Base-by-base conservation (phyloP, 768 basidiomycete genomes). In the Botryobasidium botryosum region DNA sequence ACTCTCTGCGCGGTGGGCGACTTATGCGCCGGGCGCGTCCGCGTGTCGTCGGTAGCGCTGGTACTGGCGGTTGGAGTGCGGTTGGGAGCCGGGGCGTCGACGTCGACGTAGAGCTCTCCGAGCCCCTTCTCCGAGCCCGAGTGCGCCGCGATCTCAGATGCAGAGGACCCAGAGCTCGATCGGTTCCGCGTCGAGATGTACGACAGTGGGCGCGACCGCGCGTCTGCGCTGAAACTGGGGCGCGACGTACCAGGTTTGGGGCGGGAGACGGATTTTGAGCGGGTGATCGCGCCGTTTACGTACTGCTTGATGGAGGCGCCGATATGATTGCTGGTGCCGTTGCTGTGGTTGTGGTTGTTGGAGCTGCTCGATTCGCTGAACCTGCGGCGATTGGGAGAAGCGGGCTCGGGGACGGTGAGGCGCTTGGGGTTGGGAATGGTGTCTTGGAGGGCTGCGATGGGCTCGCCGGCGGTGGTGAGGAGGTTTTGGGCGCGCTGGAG, bases 401-500 rank as follows among this genome's bases (percentile, higher is more conserved):
- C n/a, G n/a, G n/a, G n/a, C n/a, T n/a, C n/a, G n/a, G n/a, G n/a
- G n/a, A n/a, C n/a, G n/a, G n/a, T n/a, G n/a, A n/a, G n/a, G n/a
- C n/a, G n/a, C n/a, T n/a, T n/a, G n/a, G n/a, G n/a, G n/a, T n/a
- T n/a, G n/a, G n/a, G n/a, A n/a, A n/a, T n/a, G n/a, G n/a, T n/a
- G n/a, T n/a, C n/a, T n/a, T n/a, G n/a, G n/a, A n/a, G n/a, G n/a
- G n/a, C n/a, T n/a, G n/a, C n/a, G 3, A 52, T 50, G 24, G 54
- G 56, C 24, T 59, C 56, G 31, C 56, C 55, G 18, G 58, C 59
- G 49, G 55, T 58, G n/a, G 57, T 57, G 29, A 60, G 47, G 37
- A 69, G 48, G 43, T 56, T 61, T 10, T 58, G 58, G 1, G 68
- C 67, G n/a, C 68, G 60, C 40, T 57, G 61, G 3, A 69, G 53